Percentiles rank a stretch among this genome's conserved stretches.
Evolutionary conservation across 2,329 filamentous ascomycete genomes (phyloP).

Genomic region (Ophioceras dolichostomum): DNA sequence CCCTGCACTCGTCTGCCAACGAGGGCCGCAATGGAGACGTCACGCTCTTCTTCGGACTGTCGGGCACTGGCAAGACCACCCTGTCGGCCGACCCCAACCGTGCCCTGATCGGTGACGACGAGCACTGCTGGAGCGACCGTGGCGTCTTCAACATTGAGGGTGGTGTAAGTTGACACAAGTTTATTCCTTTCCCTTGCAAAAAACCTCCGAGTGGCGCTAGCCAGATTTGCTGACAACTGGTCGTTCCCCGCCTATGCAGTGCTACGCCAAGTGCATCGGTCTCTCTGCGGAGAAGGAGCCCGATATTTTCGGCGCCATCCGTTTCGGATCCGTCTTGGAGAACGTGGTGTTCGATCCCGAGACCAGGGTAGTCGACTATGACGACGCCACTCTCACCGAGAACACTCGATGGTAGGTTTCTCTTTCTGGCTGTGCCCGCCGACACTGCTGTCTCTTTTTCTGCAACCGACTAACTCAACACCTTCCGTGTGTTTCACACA

Average conservation of each 20-base stretch:
- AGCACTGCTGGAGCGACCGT: constrained; percentile 97
- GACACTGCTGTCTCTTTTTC: background rate
- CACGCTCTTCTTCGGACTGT: constrained; percentile 98
- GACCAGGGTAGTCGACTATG: constrained; percentile 87
- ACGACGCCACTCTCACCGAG: constrained; percentile 88
- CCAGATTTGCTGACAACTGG: no score
- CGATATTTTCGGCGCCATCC: constrained; percentile 92
- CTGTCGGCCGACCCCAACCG: constrained; percentile 95
- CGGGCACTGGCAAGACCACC: constrained; percentile 97
- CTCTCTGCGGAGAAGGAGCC: constrained; percentile 98
- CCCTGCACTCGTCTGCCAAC: constrained; percentile 96
- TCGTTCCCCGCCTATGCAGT: no score
- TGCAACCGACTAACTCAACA: constrained; percentile 7
- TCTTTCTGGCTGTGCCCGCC: background rate
- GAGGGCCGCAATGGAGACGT: constrained; percentile 91
- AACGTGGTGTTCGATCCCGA: constrained; percentile 95
- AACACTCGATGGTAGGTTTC: constrained; percentile 68
- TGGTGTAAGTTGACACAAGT: constrained; percentile 29
- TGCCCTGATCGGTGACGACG: constrained; percentile 91
- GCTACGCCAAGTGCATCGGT: constrained; percentile 98
- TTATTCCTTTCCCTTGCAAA: background rate
- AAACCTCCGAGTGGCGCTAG: background rate
- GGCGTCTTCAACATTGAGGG: constrained; percentile 99
- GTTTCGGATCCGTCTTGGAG: constrained; percentile 93
- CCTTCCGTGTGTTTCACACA: no score